Evolutionary conservation across 2,329 filamentous ascomycete species (phyloP), one percentile per base, ranked within the genome.

Genomic region (Penicillium sp.): DNA sequence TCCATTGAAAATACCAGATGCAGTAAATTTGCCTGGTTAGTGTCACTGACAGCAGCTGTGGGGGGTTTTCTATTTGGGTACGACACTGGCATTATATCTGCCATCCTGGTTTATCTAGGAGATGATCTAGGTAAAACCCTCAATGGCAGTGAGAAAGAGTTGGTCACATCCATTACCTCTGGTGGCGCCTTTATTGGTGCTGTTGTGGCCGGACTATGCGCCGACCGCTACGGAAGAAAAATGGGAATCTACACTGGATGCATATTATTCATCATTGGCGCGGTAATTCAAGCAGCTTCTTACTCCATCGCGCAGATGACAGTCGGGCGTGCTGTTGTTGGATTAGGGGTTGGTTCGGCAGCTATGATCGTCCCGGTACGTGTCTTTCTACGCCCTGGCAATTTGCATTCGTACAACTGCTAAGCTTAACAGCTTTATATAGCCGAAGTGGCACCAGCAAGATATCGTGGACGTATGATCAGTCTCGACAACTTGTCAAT

Each of bases 311-410:
- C 68, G 1, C 76, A 78, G 47, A 77, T 79, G 69, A 67, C 69
- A 6, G 69, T 77, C 5, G 76, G 76, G 3, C 68, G 77, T 11
- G 67, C 81, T 1, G 56, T 82, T 1, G 74, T 81, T 21, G 78
- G 79, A 8, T 67, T 81, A 3, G 78, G 78, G 34, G 75, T 79
- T n/a, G 77, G 76, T 0, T 73, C 69, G 1, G 78, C 76, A 3
- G 72, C 75, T 11, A 80, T 81, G 76, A 72, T 78, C 13, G 63
- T 77, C 10, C 70, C 74, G 70, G 48, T 59, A 29, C 23, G 43
- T 40, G 29, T 18, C 21, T 13, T 24, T 14, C n/a, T 8, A 42
- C 24, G 13, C 26, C 10, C n/a, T n/a, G 1, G n/a, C 10, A n/a
- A n/a, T 23, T 14, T 31, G 10, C 3, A 23, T 24, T 24, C 14